phyloP scores from a whole-genome alignment of 2,329 filamentous ascomycete species.

The Alternaria sp. region DNA sequence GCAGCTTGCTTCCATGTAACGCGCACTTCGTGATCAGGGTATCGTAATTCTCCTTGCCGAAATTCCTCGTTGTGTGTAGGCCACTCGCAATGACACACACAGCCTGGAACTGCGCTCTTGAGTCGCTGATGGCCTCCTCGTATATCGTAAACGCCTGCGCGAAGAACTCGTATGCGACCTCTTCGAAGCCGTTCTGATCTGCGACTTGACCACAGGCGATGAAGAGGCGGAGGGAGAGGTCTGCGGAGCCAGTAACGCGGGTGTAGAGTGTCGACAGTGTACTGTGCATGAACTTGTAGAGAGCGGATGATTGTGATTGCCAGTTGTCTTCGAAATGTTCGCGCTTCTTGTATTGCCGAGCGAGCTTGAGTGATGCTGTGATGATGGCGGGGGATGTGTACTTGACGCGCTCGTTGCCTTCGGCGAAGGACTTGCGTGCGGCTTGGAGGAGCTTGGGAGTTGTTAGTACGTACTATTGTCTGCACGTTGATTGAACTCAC shows the following conservation, averaged over 20 bases:
- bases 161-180: slow-evolving; percentile 97
- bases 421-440: slow-evolving; percentile 81
- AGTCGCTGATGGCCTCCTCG: slow-evolving; percentile 94
- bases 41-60: slow-evolving; percentile 97
- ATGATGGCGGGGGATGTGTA: slow-evolving; percentile 94
- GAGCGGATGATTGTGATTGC: slow-evolving; percentile 74
- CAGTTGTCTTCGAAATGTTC: slow-evolving; percentile 85
- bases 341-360: slow-evolving; percentile 83
- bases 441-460: slow-evolving; percentile 74
- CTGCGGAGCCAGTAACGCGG: slow-evolving; percentile 83
- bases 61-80: slow-evolving; percentile 85
- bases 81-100: slow-evolving; percentile 93
- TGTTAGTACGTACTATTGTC: slow-evolving; percentile 9
- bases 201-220: slow-evolving; percentile 91
- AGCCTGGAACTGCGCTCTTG: slow-evolving; percentile 95
- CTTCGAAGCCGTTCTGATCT: slow-evolving; percentile 88
- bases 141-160: slow-evolving; percentile 98
- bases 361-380: slow-evolving; percentile 87
- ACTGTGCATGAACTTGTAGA: slow-evolving; percentile 96
- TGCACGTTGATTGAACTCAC: slow-evolving; percentile 36
- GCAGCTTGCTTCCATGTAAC: slow-evolving; percentile 91
- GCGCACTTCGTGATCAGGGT: slow-evolving; percentile 98
- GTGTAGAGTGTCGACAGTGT: slow-evolving; percentile 86
- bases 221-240: slow-evolving; percentile 88
- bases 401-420: slow-evolving; percentile 93